These are phyloP conservation scores for Nothophoma quercina DNA, from an alignment of 2,329 filamentous ascomycete genomes.

Conservation along the genomic window DNA sequence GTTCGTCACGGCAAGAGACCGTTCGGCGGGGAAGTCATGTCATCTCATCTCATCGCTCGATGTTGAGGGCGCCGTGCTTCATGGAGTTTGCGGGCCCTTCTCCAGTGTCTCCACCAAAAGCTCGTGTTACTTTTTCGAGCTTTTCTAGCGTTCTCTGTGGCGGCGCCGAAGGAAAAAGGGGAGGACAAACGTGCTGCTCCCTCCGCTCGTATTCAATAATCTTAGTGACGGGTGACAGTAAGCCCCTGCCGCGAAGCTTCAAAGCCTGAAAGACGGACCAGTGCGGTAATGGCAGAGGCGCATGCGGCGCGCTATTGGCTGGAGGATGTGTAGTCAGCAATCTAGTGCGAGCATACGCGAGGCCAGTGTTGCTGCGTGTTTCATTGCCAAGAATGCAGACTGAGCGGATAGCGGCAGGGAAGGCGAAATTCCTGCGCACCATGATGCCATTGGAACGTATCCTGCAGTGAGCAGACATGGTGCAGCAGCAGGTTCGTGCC, in stretches of 20 bases:
- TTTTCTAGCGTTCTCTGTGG: constrained; percentile 24
- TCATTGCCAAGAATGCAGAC: constrained; percentile 16
- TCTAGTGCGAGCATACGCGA: constrained; percentile 13
- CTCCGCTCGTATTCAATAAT: constrained; percentile 18
- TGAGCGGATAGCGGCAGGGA: constrained; percentile 16
- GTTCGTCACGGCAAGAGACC: constrained; percentile 6
- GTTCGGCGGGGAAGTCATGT: constrained; percentile 6
- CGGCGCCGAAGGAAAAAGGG: constrained; percentile 19
- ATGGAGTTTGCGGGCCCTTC: constrained; percentile 23
- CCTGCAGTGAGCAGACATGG: constrained; percentile 14
- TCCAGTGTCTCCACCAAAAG: constrained; percentile 23
- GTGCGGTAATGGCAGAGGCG: constrained; percentile 13
- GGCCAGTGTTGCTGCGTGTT: constrained; percentile 24
- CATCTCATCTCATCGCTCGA: constrained; percentile 4
- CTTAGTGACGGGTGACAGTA: constrained; percentile 21
- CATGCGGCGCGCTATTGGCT: constrained; percentile 16
- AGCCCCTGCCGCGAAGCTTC: constrained; percentile 19
- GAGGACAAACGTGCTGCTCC: constrained; percentile 7
- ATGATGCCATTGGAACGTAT: constrained; percentile 19
- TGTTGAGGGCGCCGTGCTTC: constrained; percentile 26
- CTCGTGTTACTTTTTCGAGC: constrained; percentile 26
- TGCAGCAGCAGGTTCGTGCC: constrained; percentile 5
- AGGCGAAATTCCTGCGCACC: constrained; percentile 15
- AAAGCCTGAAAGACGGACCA: constrained; percentile 1
- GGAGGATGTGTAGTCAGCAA: constrained; percentile 7